Evolutionary conservation across 2,329 filamentous ascomycete genomes (phyloP), one percentile per base, ranked within the genome.

Genomic region (Cercospora sp.): DNA sequence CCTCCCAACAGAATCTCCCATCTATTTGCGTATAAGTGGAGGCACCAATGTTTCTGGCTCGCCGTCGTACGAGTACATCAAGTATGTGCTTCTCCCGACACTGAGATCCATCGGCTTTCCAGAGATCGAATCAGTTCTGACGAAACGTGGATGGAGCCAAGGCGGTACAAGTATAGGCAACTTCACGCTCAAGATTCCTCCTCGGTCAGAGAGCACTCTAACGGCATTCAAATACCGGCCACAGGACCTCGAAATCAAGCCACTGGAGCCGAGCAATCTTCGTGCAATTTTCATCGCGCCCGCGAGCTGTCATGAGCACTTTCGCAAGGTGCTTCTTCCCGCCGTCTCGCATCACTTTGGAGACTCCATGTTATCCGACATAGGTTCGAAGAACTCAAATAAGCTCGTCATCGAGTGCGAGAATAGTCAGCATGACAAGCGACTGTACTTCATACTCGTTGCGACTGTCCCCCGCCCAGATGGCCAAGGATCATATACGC

Each of bases 31-130:
- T 1, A 81, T 89, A 39, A 83, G 78, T 8, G 87, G 87, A 5
- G 87, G 87, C 7, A 89, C 87, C 0, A 88, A 89, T 70, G 84
- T 86, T 2, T 83, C 83, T 0, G 81, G 79, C 33, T 83, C 84
- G 0, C 86, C 86, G 7, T 86, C 84, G 2, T 82, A 81, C 72
- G 87, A 89, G 60, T 89, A 88, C 71, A 77, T 86, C 9, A 69
- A 77, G 2, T 83, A 87, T 72, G 86, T 89, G 3, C 79, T 89
- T 5, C 72, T 85, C 2, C 87, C 87, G 0, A 85, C 83, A 66
- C 81, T 88, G 23, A 69, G 77, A 1, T 77, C 74, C 31, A 79
- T 89, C 36, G 85, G 86, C 5, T 77, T 88, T 13, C 84, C 85
- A 2, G 71, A 67, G 3, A 80, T 88, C 51, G 73, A 76, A 0